Evolutionary conservation across 768 basidiomycete species (phyloP).

Genomic region (Cyclocybe cylindracea): DNA sequence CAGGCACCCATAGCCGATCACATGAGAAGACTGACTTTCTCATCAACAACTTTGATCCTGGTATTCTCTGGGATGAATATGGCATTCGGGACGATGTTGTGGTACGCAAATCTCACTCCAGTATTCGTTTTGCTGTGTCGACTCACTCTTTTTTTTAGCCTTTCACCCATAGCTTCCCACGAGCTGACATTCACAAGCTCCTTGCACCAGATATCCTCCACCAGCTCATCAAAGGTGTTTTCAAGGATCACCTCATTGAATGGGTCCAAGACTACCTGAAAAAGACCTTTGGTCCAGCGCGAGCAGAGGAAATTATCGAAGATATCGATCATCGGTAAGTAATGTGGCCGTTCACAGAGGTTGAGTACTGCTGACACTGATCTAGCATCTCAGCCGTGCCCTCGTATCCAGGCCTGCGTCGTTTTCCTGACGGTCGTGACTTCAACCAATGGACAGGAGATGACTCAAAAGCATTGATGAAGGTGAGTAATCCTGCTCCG

Average conservation of each 20-base stretch:
- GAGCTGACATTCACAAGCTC: constrained; percentile 35
- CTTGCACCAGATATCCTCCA: constrained; percentile 36
- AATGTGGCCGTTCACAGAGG: too few relatives aligned
- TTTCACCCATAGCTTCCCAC: constrained; percentile 30
- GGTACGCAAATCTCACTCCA: constrained; percentile 2
- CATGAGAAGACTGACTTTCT: constrained; percentile 27
- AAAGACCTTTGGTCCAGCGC: constrained; percentile 12
- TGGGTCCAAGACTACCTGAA: constrained; percentile 37
- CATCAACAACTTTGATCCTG: constrained; percentile 22
- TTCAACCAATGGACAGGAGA: constrained; percentile 29
- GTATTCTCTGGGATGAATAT: constrained; percentile 32
- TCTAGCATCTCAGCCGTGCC: constrained; percentile 23
- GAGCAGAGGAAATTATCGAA: constrained; percentile 27
- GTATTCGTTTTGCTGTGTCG: not conserved
- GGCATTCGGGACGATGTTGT: constrained; percentile 24
- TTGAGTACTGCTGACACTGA: not conserved
- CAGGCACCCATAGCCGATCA: constrained; percentile 10
- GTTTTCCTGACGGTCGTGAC: constrained; percentile 21
- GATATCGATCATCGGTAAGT: constrained; percentile 38
- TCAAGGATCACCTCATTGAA: constrained; percentile 43
- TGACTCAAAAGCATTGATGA: constrained; percentile 29
- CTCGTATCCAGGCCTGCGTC: constrained; percentile 18
- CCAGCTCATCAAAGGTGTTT: constrained; percentile 42
- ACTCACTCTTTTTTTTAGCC: constrained; percentile 21
- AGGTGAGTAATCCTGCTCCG: constrained; percentile 13